Conservation (phyloP, 176 grass and related monocot species). For the Melocanna baccifera region DNA sequence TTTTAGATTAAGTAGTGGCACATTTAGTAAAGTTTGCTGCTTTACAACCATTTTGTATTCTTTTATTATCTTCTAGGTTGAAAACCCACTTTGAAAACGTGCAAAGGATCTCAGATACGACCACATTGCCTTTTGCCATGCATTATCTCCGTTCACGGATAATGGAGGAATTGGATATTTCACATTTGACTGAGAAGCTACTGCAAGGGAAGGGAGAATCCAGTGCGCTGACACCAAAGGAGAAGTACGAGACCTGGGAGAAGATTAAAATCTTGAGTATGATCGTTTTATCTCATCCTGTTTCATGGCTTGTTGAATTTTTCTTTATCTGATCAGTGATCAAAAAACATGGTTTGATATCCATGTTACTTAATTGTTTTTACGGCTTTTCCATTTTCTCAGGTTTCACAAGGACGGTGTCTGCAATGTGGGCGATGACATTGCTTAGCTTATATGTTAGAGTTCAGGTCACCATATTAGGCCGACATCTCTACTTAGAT, state of each 20-base stretch:
- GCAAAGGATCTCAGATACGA: conserved; percentile 76
- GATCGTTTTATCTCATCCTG: conserved; percentile 2
- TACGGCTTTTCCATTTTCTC: not conserved
- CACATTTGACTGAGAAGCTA: conserved; percentile 69
- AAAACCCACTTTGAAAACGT: conserved; percentile 84
- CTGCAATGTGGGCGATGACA: conserved; percentile 83
- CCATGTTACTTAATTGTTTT: not conserved
- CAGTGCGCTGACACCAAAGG: conserved; percentile 44
- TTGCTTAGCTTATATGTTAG: conserved; percentile 93
- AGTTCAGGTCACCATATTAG: conserved; percentile 97
- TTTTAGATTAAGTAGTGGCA: not conserved
- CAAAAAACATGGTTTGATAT: not conserved
- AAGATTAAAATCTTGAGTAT: conserved; percentile 86
- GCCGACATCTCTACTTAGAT: conserved; percentile 92
- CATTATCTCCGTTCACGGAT: conserved; percentile 69
- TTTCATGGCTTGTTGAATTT: not conserved
- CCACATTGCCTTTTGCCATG: conserved; percentile 84
- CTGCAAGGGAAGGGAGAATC: conserved; percentile 75
- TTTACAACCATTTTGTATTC: not conserved
- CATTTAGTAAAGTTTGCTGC: not conserved
- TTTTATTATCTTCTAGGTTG: conserved; percentile 42
- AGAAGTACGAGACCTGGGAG: conserved; percentile 84
- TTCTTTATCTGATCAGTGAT: not conserved
- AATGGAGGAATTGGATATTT: conserved; percentile 66
- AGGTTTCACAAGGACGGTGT: conserved; percentile 88